Conservation (phyloP, 495 filamentous ascomycete species). For the Monascus purpureus region DNA sequence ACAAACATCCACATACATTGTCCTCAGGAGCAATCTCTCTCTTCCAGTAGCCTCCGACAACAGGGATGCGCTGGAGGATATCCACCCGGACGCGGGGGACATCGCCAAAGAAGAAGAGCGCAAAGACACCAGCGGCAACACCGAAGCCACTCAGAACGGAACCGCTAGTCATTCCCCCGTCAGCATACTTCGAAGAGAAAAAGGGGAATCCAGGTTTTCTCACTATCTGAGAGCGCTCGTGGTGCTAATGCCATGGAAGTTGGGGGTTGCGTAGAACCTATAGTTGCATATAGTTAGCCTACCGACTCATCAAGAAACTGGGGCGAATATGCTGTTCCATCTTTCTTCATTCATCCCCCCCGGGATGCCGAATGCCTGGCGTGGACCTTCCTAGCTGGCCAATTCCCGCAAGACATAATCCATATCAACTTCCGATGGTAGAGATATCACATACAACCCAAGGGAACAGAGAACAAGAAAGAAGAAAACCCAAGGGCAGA, state of each 20-base stretch:
- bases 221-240: constrained; percentile 33
- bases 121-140: constrained; percentile 44
- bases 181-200: constrained; percentile 1
- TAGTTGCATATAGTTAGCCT: constrained; percentile 2
- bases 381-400: no score
- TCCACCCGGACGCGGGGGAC: constrained; percentile 54
- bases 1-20: constrained; percentile 31
- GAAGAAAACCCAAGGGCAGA: no score
- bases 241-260: constrained; percentile 39
- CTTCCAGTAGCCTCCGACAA: constrained; percentile 44
- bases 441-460: no score
- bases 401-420: no score
- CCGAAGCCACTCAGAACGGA: constrained; percentile 43
- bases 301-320: not conserved
- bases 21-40: constrained; percentile 48
- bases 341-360: no score
- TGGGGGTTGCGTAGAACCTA: constrained; percentile 38
- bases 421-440: no score
- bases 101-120: constrained; percentile 59
- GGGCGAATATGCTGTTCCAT: no score
- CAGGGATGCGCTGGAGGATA: constrained; percentile 48
- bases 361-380: no score
- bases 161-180: constrained; percentile 26
- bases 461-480: no score
- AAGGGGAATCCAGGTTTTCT: constrained; percentile 10